Evolutionary conservation across 2,329 filamentous ascomycete species (phyloP).

Genomic region (Colletotrichum sp.): DNA sequence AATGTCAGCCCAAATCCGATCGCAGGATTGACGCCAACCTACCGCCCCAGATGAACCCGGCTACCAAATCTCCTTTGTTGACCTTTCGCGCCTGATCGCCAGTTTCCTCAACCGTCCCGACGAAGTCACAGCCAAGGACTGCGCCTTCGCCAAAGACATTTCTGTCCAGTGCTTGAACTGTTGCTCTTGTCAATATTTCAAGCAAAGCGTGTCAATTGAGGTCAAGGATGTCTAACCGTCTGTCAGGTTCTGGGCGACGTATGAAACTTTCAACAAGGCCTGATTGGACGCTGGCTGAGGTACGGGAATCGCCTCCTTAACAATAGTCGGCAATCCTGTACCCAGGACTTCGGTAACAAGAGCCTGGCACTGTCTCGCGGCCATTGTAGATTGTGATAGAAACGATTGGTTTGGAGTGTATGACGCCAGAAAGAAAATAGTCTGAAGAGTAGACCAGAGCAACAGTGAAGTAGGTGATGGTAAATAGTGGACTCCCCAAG

Average conservation of each 20-base stretch:
- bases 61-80: conserved; percentile 25
- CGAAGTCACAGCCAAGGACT: conserved; percentile 19
- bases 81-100: conserved; percentile 27
- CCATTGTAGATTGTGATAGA: not conserved
- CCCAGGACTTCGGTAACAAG: not conserved
- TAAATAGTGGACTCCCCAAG: not conserved
- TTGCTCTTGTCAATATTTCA: not conserved
- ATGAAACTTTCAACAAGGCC: conserved; percentile 25
- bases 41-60: conserved; percentile 33
- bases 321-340: not conserved
- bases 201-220: not conserved
- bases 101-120: not conserved
- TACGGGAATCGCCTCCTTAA: not conserved
- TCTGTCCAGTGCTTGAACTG: conserved; percentile 36
- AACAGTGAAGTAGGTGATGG: not conserved
- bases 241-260: conserved; percentile 30
- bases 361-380: not conserved
- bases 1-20: not conserved
- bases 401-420: not conserved
- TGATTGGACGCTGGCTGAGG: conserved; percentile 20
- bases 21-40: not conserved
- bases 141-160: conserved; percentile 41
- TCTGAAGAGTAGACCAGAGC: not conserved
- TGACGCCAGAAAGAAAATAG: not conserved
- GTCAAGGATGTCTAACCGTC: conserved; percentile 20